A percentile compares a stretch with the other conserved stretches of the same genome.
These are phyloP conservation scores for Candida rishiriensis DNA, from an alignment of 805 yeast species.

Conservation along the genomic window DNA sequence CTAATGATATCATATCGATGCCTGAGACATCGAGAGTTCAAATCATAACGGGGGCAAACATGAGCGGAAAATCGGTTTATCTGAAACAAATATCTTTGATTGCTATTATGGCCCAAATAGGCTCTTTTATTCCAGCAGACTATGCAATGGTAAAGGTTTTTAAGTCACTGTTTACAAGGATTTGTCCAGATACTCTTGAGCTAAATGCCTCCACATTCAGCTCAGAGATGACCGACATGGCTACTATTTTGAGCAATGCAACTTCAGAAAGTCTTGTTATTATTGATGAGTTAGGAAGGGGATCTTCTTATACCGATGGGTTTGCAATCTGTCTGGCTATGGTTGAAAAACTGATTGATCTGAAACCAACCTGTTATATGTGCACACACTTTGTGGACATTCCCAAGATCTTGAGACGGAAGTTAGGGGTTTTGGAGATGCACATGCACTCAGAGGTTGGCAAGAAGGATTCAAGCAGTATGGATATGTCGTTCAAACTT, in stretches of 20 bases:
- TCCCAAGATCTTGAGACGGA: conserved; percentile 31
- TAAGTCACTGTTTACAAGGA: conserved; percentile 33
- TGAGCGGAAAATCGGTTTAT: conserved; percentile 62
- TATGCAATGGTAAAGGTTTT: conserved; percentile 39
- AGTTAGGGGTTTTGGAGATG: conserved; percentile 32
- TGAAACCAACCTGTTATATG: conserved; percentile 31
- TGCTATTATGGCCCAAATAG: conserved; percentile 53
- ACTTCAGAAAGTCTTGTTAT: conserved; percentile 33
- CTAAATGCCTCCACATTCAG: conserved; percentile 39
- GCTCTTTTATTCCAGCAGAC: conserved; percentile 45
- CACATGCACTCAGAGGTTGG: conserved; percentile 31
- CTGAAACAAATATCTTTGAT: conserved; percentile 48
- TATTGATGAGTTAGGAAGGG: conserved; percentile 55
- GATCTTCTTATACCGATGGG: conserved; percentile 48
- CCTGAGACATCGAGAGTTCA: conserved; percentile 37
- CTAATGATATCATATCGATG: conserved; percentile 36
- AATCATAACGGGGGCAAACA: conserved; percentile 55
- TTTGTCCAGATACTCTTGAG: conserved; percentile 33
- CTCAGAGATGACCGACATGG: conserved; percentile 45
- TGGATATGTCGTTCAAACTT: conserved; percentile 31
- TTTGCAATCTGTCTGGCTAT: conserved; percentile 46
- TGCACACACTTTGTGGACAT: conserved; percentile 44
- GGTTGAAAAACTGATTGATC: conserved; percentile 32
- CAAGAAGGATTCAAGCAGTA: conserved; percentile 3
- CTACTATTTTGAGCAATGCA: conserved; percentile 36